A percentile compares a stretch with the other conserved stretches of the same genome.
Conservation (phyloP, 2,329 filamentous ascomycete genomes). For the Alternaria dauci region DNA sequence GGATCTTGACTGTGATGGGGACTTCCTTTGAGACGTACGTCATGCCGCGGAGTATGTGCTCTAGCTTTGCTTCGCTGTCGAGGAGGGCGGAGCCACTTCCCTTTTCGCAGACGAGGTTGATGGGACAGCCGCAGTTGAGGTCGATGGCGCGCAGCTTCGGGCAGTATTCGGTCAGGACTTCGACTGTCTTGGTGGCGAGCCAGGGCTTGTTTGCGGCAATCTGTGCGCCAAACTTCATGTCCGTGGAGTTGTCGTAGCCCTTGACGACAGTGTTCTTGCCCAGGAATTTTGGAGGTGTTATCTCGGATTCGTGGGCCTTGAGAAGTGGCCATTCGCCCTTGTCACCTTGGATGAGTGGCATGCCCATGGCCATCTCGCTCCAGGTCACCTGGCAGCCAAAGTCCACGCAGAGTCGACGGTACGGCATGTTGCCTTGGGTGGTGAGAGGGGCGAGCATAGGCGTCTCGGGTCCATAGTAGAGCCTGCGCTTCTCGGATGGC, state of each 20-base stretch:
- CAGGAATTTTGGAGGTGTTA: constrained; percentile 73
- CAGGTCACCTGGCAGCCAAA: constrained; percentile 93
- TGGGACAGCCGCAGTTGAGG: constrained; percentile 96
- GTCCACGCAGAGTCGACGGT: constrained; percentile 86
- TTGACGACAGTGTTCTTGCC: constrained; percentile 67
- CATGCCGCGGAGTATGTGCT: constrained; percentile 96
- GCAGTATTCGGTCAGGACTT: constrained; percentile 77
- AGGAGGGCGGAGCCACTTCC: constrained; percentile 91
- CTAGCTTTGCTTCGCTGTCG: constrained; percentile 85
- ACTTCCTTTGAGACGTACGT: constrained; percentile 89
- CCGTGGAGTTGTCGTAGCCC: constrained; percentile 81
- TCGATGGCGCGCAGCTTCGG: constrained; percentile 90
- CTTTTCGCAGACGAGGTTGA: constrained; percentile 88
- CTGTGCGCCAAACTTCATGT: constrained; percentile 90
- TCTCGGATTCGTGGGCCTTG: constrained; percentile 88
- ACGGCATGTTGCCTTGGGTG: constrained; percentile 95
- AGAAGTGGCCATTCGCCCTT: constrained; percentile 95
- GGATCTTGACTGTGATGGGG: constrained; percentile 93
- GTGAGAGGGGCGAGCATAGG: constrained; percentile 93
- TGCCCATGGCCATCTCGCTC: constrained; percentile 96
- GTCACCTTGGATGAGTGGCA: constrained; percentile 87
- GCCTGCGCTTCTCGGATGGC: constrained; percentile 88
- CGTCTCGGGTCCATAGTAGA: constrained; percentile 95
- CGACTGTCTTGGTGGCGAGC: constrained; percentile 87
- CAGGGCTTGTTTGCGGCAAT: constrained; percentile 93